A percentile compares a stretch with the other conserved stretches of the same genome.
phyloP scores from a whole-genome alignment of 768 basidiomycete species.

The Leccinum broughii region DNA sequence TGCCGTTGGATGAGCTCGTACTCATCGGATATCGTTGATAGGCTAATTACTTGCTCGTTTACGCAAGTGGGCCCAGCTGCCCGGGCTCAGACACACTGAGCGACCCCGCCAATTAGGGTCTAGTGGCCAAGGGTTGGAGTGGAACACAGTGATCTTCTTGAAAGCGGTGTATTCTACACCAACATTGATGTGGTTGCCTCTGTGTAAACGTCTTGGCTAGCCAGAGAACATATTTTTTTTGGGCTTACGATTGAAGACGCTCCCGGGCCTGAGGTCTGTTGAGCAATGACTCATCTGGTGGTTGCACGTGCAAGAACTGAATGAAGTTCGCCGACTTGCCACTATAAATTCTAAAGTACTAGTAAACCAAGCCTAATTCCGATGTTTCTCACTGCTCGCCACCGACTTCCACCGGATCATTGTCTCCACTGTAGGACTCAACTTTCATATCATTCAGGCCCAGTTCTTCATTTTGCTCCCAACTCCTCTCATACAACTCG shows the following conservation, averaged over 20 bases:
- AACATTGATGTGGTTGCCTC: background rate
- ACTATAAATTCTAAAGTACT: too few species aligned
- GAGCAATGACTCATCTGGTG: background rate
- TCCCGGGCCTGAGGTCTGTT: background rate
- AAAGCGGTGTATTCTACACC: too few species aligned
- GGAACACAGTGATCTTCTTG: background rate
- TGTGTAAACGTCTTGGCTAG: background rate
- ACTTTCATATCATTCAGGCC: constrained; percentile 91
- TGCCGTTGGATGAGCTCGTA: background rate
- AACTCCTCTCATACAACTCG: constrained; percentile 80
- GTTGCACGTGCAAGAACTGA: background rate
- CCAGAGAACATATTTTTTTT: too few species aligned
- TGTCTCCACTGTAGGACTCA: constrained; percentile 40
- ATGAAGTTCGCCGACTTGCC: too few species aligned
- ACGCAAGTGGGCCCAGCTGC: too few species aligned
- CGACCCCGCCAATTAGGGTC: too few species aligned
- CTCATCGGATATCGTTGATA: background rate
- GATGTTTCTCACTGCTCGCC: too few species aligned
- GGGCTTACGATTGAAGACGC: too few species aligned
- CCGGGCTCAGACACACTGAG: too few species aligned
- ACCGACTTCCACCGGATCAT: background rate
- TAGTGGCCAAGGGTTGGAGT: background rate
- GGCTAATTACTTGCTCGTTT: too few species aligned
- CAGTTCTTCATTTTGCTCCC: constrained; percentile 92
- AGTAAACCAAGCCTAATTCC: too few species aligned